Base-by-base conservation (phyloP, 1,139 yeast species). In the Geotrichum siamense region DNA sequence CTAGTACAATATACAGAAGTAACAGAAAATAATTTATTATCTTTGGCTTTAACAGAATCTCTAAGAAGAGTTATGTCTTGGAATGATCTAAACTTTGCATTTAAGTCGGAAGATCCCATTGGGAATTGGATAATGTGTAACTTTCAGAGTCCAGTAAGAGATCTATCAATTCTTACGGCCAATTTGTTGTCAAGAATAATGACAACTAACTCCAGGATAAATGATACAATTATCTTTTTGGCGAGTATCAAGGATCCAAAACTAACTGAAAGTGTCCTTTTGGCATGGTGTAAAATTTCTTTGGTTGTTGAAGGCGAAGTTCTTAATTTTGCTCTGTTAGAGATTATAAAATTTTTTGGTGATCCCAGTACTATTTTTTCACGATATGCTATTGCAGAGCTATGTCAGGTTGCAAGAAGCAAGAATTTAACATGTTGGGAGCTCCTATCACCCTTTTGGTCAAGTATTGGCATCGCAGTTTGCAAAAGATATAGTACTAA, bases 381-480 rank as follows among this genome's bases (percentile, higher is more conserved):
- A 1, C 76, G 83, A 40, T 64, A 80, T 42, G 85, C 84, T 0
- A 76, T 77, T 51, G 76, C 75, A 54, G 76, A 77, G 43, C 60
- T 83, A 17, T 60, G 72, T 17, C 62, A 68, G 20, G 69, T 79
- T 10, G 72, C 79, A 1, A 36, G 55, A 8, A 56, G 65, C 3
- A 65, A 65, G 49, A 53, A 57, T 2, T 52, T 53, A 17, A 60
- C 72, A 0, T 57, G 68, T 9, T 68, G 70, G 67, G 84, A 82
- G 56, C 62, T 91, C 15, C 65, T 87, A 28, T 75, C 86, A 2
- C 95, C 96, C 0, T 83, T 78, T 52, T 71, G 91, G 57, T 84
- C 93, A 1, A 74, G 82, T 41, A 69, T 87, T n/a, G 75, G 91
- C 32, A 74, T 79, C 43, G 71, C 75, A 39, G 69, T 85, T 13